phyloP scores from a whole-genome alignment of 257 asterid species.

The Euphrasia confusa region DNA sequence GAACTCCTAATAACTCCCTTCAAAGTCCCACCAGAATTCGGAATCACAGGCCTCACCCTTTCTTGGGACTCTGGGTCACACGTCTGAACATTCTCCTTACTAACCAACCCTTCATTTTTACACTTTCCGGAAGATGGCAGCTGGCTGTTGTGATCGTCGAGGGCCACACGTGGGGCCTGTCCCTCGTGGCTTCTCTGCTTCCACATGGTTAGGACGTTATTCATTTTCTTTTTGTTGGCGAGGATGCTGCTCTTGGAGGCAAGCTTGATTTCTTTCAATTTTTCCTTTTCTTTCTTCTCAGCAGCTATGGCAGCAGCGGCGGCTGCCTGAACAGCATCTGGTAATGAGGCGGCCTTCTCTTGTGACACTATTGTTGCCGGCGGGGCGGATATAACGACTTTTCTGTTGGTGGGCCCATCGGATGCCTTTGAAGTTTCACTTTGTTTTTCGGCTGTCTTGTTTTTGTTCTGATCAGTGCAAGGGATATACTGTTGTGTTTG shows the following conservation, averaged over 20 bases:
- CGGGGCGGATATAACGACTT: constrained; percentile 90
- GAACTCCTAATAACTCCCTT: constrained; percentile 91
- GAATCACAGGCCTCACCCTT: constrained; percentile 42
- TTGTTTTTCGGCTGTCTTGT: constrained; percentile 56
- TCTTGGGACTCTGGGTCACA: constrained; percentile 52
- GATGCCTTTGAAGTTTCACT: constrained; percentile 42
- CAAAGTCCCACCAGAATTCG: constrained; percentile 60
- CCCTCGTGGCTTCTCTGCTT: constrained; percentile 95
- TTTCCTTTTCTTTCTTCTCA: constrained; percentile 95
- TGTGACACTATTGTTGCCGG: constrained; percentile 70
- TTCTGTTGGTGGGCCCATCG: constrained; percentile 53
- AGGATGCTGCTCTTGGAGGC: constrained; percentile 90
- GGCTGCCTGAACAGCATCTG: constrained; percentile 97
- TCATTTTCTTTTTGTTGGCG: constrained; percentile 97
- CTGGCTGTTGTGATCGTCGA: constrained; percentile 47
- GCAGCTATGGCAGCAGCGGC: constrained; percentile 98
- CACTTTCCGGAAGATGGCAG: constrained; percentile 38
- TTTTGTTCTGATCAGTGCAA: constrained; percentile 62
- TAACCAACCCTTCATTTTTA: constrained; percentile 39
- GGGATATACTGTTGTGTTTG: constrained; percentile 80
- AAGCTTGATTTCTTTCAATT: constrained; percentile 71
- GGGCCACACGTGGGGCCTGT: constrained; percentile 86
- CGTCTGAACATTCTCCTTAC: constrained; percentile 41
- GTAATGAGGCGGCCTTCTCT: constrained; percentile 78
- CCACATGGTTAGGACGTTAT: constrained; percentile 90